Percentiles rank a stretch among this genome's conserved stretches.
These are phyloP conservation scores for Fennellomyces sp. DNA, from an alignment of 371 early-diverging fungal genomes.

Conservation along the genomic window DNA sequence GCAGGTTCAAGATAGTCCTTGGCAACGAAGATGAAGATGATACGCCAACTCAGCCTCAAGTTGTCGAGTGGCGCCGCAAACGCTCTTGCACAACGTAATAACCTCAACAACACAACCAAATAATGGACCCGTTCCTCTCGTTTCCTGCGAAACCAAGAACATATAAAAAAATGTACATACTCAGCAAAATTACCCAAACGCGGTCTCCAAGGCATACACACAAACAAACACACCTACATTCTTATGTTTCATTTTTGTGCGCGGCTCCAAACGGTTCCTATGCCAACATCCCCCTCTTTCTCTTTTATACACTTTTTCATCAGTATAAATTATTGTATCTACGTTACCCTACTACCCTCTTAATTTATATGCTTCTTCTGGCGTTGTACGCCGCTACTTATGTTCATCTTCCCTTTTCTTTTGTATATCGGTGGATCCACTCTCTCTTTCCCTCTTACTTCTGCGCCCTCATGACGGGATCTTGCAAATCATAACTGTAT, in stretches of 20 bases:
- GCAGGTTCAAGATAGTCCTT: conserved; percentile 44
- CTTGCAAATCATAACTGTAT: conserved; percentile 9
- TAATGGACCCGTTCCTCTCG: conserved; percentile 1
- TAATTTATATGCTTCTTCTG: conserved; percentile 5
- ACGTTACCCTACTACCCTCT: neutral
- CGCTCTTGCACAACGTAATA: conserved; percentile 28
- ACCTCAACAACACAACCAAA: neutral
- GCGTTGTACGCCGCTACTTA: conserved; percentile 13
- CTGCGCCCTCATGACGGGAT: conserved; percentile 10
- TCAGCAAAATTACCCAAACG: conserved; percentile 15
- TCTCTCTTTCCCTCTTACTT: neutral
- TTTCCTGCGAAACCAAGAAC: neutral
- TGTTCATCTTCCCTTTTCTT: neutral
- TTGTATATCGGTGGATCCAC: conserved; percentile 16
- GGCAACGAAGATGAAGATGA: conserved; percentile 31
- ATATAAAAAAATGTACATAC: conserved; percentile 11
- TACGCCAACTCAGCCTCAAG: conserved; percentile 19
- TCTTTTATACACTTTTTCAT: too few species aligned
- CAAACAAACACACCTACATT: neutral
- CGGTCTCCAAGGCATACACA: neutral
- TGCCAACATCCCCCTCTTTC: neutral
- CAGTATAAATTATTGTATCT: conserved; percentile 1
- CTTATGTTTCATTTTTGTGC: neutral
- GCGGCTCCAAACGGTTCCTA: conserved; percentile 8
- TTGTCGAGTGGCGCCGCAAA: conserved; percentile 50